Base-by-base conservation (phyloP, 2,329 filamentous ascomycete species). In the Diaporthe longicolla region DNA sequence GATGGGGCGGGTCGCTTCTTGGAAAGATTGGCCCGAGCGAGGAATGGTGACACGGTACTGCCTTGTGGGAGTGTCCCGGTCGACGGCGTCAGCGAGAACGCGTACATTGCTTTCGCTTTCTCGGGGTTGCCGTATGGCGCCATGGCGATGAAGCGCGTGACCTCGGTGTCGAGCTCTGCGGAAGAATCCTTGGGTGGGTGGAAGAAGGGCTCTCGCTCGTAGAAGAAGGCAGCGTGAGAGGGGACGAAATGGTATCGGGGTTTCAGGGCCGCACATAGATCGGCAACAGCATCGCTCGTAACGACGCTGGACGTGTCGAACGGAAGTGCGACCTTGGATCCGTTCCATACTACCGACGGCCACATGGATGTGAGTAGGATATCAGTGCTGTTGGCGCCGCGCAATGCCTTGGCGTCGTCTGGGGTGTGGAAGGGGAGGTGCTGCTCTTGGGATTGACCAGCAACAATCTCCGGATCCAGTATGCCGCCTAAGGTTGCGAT, bases 141-240 rank as follows among this genome's bases (percentile, higher is more conserved):
- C 70, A 98, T 86, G 70, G 95, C 97, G 79, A 98, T 93, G 84
- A 99, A 99, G 24, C 97, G 91, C 1, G 97, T 98, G 13, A 97
- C 83, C 1, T 87, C 76, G 83, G 73, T 92, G 87, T 9, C 78
- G 24, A 82, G 78, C 0, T 85, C 84, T 3, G 70, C 43, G 26
- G 70, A 71, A n/a, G 73, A 26, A 45, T 74, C 73, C 50, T 83
- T 81, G 9, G 83, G 77, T 1, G 89, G 87, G 81, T 97, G 93
- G 79, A 97, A 92, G 85, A 98, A 99, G 0, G 96, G 95, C 82
- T 98, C 97, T 72, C 97, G 92, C 84, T 99, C 96, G 81, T 93
- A 98, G 83, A 94, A 96, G 78, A 92, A 92, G 9, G 87, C 84
- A 11, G 81, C 82, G 0, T 90, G 88, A 0, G 94, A 94, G 4